Evolutionary conservation across 192 early-diverging fungal genomes (phyloP), one percentile per base, ranked within the genome.

Genomic region (Umbelopsis isabellina): DNA sequence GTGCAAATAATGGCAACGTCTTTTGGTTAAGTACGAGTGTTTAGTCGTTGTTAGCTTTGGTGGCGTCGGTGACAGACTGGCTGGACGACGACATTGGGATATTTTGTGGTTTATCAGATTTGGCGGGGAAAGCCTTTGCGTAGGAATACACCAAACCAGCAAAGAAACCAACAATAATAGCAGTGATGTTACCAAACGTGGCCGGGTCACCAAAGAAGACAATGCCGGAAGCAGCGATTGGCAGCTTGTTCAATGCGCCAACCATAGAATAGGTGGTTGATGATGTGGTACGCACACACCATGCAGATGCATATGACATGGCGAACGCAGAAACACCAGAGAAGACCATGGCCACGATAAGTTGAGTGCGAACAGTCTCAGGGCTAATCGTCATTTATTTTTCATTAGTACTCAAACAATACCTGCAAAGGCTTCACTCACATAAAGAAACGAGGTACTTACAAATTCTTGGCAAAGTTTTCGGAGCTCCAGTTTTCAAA

Each of bases 191-290:
- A 35, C 90, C 95, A 52, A 88, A 77, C 0, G 93, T 94, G 21
- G 94, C 86, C 18, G 89, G 87, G 70, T 96, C 96, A 50, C 90
- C 90, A 82, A 99, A 95, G 84, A 97, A 97, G 13, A 99, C 47
- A 84, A 99, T 98, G 41, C 97, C 95, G 68, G 92, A 92, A 33
- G 97, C 82, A 4, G 96, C 93, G 69, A 99, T 94, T 16, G 97
- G 97, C 37, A 99, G 82, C 75, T 99, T 99, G 82, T 99, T 99
- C 50, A 99, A 90, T 12, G 97, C 95, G 12, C 97, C 97, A 30
- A 95, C 95, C 97, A 99, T 99, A n/a, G 88, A 90, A 76, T 93
- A 94, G 0, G 93, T 94, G 25, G 93, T 94, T 18, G 91, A 91
- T 4, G 85, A 88, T 13, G 91, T 84, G 12, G 90, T 86, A 46